Evolutionary conservation across 352 stramenopile species (phyloP).

Genomic region (Pythium coloratum): DNA sequence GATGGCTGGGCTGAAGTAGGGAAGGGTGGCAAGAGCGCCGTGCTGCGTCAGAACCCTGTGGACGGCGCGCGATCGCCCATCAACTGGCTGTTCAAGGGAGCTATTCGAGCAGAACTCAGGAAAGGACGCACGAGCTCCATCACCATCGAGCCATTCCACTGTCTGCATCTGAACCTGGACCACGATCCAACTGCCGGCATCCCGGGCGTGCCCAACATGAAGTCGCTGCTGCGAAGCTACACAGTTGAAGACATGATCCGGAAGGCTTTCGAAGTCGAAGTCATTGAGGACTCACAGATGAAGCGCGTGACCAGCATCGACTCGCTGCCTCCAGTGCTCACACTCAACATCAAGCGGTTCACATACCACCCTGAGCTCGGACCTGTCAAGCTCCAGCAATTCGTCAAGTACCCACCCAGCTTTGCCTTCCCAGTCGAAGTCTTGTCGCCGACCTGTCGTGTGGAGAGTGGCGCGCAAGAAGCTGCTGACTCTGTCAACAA

Average conservation of each 20-base stretch:
- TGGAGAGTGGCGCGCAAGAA: slow-evolving; percentile 38
- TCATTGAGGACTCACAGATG: slow-evolving; percentile 70
- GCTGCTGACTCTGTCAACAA: background rate
- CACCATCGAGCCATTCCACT: slow-evolving; percentile 87
- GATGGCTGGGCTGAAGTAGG: slow-evolving; percentile 81
- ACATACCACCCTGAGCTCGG: slow-evolving; percentile 80
- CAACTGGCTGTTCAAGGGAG: slow-evolving; percentile 86
- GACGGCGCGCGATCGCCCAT: slow-evolving; percentile 69
- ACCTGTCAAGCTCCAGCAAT: slow-evolving; percentile 80
- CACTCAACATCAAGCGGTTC: slow-evolving; percentile 84
- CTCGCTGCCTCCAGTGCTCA: slow-evolving; percentile 74
- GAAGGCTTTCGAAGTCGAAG: slow-evolving; percentile 70
- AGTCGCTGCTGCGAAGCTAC: slow-evolving; percentile 46
- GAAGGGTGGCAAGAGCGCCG: slow-evolving; percentile 72
- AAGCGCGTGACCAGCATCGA: slow-evolving; percentile 77
- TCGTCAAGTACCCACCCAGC: slow-evolving; percentile 76
- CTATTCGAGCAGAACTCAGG: slow-evolving; percentile 75
- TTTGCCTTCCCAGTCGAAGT: slow-evolving; percentile 72
- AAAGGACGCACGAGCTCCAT: slow-evolving; percentile 75
- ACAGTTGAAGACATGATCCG: slow-evolving; percentile 79
- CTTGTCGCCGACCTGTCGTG: slow-evolving; percentile 62
- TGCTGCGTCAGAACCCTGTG: slow-evolving; percentile 72
- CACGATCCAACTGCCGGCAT: slow-evolving; percentile 36
- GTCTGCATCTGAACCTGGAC: slow-evolving; percentile 78
- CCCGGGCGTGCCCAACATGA: slow-evolving; percentile 29